Conservation (phyloP, 2,329 filamentous ascomycete genomes). For the Aureobasidium zeae region DNA sequence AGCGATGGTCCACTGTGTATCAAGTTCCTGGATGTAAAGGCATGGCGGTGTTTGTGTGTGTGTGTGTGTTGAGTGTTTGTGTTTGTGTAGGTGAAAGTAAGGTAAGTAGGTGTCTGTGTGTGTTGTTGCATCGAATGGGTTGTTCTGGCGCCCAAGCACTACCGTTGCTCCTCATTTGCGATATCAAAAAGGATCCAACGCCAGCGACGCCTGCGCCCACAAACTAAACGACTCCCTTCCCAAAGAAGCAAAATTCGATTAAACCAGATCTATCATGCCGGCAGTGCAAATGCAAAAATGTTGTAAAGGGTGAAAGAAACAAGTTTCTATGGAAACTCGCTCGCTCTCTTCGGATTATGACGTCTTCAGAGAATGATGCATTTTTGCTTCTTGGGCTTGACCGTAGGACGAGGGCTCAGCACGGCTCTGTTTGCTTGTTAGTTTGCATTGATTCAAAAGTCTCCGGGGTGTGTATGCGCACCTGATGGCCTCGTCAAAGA, state of each 20-base stretch:
- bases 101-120: not conserved
- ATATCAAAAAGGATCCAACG: constrained; percentile 15
- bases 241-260: constrained; percentile 14
- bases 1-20: too few species aligned
- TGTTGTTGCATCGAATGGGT: constrained; percentile 11
- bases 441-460: not conserved
- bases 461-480: constrained; percentile 40
- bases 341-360: too few species aligned
- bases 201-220: constrained; percentile 16
- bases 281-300: constrained; percentile 14
- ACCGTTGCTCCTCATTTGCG: constrained; percentile 12
- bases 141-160: constrained; percentile 15
- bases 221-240: constrained; percentile 15
- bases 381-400: constrained; percentile 55
- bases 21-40: not conserved
- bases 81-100: constrained; percentile 3
- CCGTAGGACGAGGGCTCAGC: constrained; percentile 55
- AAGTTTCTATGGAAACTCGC: not conserved
- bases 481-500: constrained; percentile 98
- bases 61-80: constrained; percentile 5
- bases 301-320: constrained; percentile 1
- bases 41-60: too few species aligned
- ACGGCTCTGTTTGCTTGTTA: constrained; percentile 48
- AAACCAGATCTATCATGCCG: constrained; percentile 16
- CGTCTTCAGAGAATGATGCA: constrained; percentile 62